Conservation (phyloP, 2,329 filamentous ascomycete genomes). For the Phialocephala sp. region DNA sequence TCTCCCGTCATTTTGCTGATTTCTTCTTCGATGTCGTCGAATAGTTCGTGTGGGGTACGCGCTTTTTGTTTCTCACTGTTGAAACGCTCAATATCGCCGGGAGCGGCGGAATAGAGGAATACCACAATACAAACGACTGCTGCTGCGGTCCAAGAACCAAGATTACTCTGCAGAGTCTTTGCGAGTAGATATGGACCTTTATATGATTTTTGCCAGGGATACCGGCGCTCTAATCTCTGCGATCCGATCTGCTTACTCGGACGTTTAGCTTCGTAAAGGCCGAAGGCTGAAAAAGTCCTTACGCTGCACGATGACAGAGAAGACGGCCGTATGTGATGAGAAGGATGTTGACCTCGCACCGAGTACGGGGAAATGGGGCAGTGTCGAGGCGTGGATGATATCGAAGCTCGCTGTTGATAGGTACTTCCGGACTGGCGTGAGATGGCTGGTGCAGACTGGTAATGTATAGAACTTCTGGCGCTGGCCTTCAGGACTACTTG, state of each 20-base stretch:
- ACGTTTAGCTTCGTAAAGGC: constrained; percentile 1
- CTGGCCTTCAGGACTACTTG: constrained; percentile 13
- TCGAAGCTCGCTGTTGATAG: neutral
- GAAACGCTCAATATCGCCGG: constrained; percentile 5
- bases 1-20: constrained; percentile 49
- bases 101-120: constrained; percentile 26
- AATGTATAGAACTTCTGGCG: constrained; percentile 6
- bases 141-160: constrained; percentile 27
- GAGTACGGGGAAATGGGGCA: neutral
- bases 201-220: neutral
- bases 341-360: neutral
- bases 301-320: neutral
- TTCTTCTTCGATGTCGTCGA: constrained; percentile 19
- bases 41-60: constrained; percentile 6
- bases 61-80: constrained; percentile 12
- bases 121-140: constrained; percentile 22
- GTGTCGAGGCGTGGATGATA: constrained; percentile 1
- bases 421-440: constrained; percentile 10
- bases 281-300: neutral
- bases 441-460: neutral
- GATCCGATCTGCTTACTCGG: constrained; percentile 7
- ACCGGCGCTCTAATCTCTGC: neutral
- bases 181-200: neutral
- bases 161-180: constrained; percentile 22
- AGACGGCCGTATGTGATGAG: neutral